These are phyloP conservation scores for Aureobasidium vineae DNA, from an alignment of 2,329 filamentous ascomycete genomes.

Conservation along the genomic window DNA sequence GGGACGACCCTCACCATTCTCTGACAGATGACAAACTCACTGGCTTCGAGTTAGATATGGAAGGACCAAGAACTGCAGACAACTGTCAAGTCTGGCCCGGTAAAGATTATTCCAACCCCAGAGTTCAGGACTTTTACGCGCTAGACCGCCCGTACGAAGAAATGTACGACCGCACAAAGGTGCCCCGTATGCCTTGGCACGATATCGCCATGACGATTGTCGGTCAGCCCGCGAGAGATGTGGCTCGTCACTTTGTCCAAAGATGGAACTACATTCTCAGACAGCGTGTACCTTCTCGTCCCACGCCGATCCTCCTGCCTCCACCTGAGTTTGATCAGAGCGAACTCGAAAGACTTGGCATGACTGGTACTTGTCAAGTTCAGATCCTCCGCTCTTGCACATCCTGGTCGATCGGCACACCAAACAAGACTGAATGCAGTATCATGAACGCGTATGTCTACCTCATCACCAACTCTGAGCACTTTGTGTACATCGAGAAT, in stretches of 20 bases:
- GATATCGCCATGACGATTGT: slow-evolving; percentile 98
- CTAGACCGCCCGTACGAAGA: slow-evolving; percentile 95
- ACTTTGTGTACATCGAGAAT: slow-evolving; percentile 98
- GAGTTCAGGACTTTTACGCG: slow-evolving; percentile 91
- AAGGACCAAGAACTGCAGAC: slow-evolving; percentile 80
- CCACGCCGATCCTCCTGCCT: slow-evolving; percentile 88
- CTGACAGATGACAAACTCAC: slow-evolving; percentile 92
- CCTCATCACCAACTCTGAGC: slow-evolving; percentile 90
- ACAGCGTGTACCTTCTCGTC: slow-evolving; percentile 87
- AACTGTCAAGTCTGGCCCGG: slow-evolving; percentile 96
- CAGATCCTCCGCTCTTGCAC: slow-evolving; percentile 90
- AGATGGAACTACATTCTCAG: slow-evolving; percentile 96
- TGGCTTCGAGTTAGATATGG: slow-evolving; percentile 75
- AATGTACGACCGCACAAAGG: slow-evolving; percentile 90
- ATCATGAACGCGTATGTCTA: slow-evolving; percentile 96
- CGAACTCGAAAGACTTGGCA: slow-evolving; percentile 81
- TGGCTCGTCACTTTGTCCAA: slow-evolving; percentile 95
- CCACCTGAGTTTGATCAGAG: slow-evolving; percentile 86
- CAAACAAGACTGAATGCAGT: slow-evolving; percentile 81
- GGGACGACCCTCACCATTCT: slow-evolving; percentile 93
- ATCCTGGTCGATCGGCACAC: slow-evolving; percentile 87
- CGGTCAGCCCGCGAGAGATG: slow-evolving; percentile 88
- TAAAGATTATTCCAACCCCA: slow-evolving; percentile 96
- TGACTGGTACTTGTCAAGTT: slow-evolving; percentile 93
- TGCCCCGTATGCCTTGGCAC: slow-evolving; percentile 97